Evolutionary conservation across 345 rosid species (phyloP).

Genomic region (Cochlearia excelsa): DNA sequence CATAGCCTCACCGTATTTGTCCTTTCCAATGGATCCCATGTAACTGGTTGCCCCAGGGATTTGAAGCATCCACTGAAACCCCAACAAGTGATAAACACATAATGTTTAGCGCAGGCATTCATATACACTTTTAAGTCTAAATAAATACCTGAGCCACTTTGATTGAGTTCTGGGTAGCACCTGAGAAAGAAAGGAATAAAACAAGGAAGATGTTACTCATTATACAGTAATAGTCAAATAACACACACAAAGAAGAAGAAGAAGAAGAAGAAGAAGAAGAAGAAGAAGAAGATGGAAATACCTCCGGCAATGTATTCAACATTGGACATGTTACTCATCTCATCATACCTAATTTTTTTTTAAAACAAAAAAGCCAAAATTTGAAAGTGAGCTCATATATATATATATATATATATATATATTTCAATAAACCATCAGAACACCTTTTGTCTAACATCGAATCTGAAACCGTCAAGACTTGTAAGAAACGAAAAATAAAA

Average conservation of each 20-base stretch:
- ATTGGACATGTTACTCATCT: constrained; percentile 32
- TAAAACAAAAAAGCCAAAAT: too few species aligned
- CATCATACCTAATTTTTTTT: constrained; percentile 27
- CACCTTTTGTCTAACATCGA: too few species aligned
- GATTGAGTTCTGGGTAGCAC: constrained; percentile 85
- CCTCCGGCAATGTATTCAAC: constrained; percentile 43
- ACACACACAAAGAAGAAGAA: background rate
- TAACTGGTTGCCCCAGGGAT: constrained; percentile 25
- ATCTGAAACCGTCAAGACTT: too few species aligned
- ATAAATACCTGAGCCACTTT: constrained; percentile 77
- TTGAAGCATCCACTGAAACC: constrained; percentile 92
- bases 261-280: background rate
- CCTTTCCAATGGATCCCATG: constrained; percentile 94
- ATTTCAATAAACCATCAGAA: too few species aligned
- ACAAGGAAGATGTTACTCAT: background rate
- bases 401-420: too few species aligned
- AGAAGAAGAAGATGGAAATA: constrained; percentile 1
- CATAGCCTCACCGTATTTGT: constrained; percentile 92
- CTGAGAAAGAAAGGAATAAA: constrained; percentile 7
- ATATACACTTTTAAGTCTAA: too few species aligned
- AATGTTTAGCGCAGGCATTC: background rate
- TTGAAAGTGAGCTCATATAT: too few species aligned
- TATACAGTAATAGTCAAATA: background rate
- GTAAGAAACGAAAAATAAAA: too few species aligned
- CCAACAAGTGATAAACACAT: constrained; percentile 1